These are phyloP conservation scores for Colletotrichum karsti DNA, from an alignment of 2,329 filamentous ascomycete species.

Conservation along the genomic window DNA sequence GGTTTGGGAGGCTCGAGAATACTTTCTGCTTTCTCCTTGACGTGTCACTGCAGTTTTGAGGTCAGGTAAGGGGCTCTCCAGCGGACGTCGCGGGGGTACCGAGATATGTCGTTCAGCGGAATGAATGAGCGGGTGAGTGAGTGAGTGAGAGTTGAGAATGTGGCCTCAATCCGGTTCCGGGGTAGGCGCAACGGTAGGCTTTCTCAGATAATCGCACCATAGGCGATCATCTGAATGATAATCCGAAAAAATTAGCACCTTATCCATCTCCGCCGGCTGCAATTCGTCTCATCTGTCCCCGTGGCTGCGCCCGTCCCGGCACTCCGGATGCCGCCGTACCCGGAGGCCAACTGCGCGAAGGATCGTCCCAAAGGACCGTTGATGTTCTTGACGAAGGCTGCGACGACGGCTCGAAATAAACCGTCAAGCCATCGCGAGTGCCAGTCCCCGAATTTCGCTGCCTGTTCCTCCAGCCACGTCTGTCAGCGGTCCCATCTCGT, in stretches of 20 bases:
- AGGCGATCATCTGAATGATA: background rate
- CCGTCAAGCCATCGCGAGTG: constrained; percentile 1
- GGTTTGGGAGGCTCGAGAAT: no score
- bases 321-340: constrained; percentile 1
- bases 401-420: constrained; percentile 17
- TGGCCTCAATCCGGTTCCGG: background rate
- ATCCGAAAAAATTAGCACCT: background rate
- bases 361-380: background rate
- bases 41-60: no score
- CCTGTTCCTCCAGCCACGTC: constrained; percentile 11
- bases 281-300: constrained; percentile 5
- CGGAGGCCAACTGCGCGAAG: background rate
- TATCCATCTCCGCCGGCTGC: background rate
- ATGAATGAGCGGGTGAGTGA: background rate
- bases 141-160: background rate
- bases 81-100: no score
- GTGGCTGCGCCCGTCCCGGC: background rate
- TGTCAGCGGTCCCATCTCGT: background rate
- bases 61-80: no score
- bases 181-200: background rate
- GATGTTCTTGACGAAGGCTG: background rate
- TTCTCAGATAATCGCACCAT: background rate
- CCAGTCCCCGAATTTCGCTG: background rate
- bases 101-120: no score
- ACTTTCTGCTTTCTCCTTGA: no score